phyloP scores from a whole-genome alignment of 2,329 filamentous ascomycete species.

The Trichoderma sp. region DNA sequence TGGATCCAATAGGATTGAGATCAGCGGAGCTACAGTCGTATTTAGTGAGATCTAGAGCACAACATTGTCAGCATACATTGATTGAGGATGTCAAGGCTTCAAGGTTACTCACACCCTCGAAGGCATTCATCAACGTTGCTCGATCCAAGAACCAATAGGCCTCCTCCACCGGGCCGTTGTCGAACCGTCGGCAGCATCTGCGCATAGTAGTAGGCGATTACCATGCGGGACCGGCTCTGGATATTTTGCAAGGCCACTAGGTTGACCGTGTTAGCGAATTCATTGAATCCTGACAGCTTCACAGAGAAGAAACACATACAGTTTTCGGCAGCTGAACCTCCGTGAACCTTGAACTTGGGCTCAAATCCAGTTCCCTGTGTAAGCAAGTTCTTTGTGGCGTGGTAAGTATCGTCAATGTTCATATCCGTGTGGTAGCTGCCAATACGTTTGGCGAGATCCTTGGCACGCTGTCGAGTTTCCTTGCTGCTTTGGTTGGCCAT shows the following conservation, averaged over 20 bases:
- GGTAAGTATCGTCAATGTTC: slow-evolving; percentile 58
- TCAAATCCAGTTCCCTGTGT: slow-evolving; percentile 57
- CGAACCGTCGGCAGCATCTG: slow-evolving; percentile 28
- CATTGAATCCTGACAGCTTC: neutral
- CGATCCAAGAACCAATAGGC: slow-evolving; percentile 30
- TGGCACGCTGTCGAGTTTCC: slow-evolving; percentile 63
- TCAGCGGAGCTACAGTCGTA: slow-evolving; percentile 53
- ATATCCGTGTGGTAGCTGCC: slow-evolving; percentile 71
- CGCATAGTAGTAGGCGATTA: slow-evolving; percentile 42
- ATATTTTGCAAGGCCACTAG: slow-evolving; percentile 61
- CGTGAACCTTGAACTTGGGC: slow-evolving; percentile 51
- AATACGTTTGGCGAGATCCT: slow-evolving; percentile 58
- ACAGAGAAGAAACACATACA: neutral
- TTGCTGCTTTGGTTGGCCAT: slow-evolving; percentile 63
- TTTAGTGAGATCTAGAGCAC: neutral
- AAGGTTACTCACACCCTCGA: neutral
- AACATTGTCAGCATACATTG: neutral
- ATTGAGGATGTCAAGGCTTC: accelerated
- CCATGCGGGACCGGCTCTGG: slow-evolving; percentile 63
- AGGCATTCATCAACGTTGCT: slow-evolving; percentile 30
- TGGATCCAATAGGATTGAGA: slow-evolving; percentile 55
- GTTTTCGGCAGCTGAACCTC: slow-evolving; percentile 30
- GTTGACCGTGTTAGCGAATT: slow-evolving; percentile 14
- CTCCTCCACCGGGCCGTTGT: slow-evolving; percentile 26
- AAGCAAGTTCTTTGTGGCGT: neutral